Conservation (phyloP, 2,329 filamentous ascomycete genomes). For the Daldinia sp. region DNA sequence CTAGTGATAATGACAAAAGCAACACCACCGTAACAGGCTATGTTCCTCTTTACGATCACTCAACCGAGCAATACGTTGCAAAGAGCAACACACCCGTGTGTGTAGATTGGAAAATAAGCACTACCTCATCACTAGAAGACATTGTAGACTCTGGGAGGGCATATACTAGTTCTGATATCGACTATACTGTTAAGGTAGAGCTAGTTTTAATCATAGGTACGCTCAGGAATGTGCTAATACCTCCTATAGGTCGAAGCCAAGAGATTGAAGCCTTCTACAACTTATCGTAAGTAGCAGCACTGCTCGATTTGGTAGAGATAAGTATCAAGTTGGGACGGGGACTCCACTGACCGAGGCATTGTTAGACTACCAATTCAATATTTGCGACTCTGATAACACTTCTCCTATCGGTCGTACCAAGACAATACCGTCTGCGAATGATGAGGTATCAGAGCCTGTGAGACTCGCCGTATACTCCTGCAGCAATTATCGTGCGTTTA, state of each 20-base stretch:
- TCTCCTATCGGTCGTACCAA: conserved; percentile 77
- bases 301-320: no score
- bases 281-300: conserved; percentile 56
- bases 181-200: conserved; percentile 77
- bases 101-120: conserved; percentile 71
- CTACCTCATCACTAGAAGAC: conserved; percentile 56
- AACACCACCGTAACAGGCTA: conserved; percentile 57
- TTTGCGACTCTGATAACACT: conserved; percentile 72
- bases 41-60: conserved; percentile 57
- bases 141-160: conserved; percentile 68
- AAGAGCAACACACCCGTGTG: conserved; percentile 73
- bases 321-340: background rate
- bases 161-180: conserved; percentile 78
- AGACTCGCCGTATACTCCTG: conserved; percentile 78
- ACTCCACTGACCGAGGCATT: background rate
- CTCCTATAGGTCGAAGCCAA: conserved; percentile 70
- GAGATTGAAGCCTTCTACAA: conserved; percentile 71
- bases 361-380: conserved; percentile 72
- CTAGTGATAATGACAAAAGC: conserved; percentile 60
- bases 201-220: background rate
- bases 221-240: conserved; percentile 18
- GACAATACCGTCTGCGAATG: conserved; percentile 70
- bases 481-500: conserved; percentile 70
- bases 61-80: conserved; percentile 58
- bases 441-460: conserved; percentile 67